Conservation (phyloP, 495 filamentous ascomycete genomes). For the Tuber melanosporum region DNA sequence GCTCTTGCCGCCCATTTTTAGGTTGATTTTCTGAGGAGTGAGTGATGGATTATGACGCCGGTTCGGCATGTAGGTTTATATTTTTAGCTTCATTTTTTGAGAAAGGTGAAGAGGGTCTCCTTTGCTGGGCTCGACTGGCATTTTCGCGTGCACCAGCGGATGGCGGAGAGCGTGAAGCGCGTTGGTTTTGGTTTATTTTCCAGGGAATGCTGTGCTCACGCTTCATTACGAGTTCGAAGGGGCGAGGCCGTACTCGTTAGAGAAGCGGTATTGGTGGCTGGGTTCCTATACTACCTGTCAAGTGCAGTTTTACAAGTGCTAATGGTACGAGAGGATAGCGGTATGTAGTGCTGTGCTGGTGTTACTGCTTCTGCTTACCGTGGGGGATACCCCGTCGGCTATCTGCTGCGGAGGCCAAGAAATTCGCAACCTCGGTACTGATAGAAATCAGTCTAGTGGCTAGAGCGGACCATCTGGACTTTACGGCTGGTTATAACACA, state of each 20-base stretch:
- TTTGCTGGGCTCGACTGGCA: conserved; percentile 80
- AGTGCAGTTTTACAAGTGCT: conserved; percentile 16
- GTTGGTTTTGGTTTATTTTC: conserved; percentile 44
- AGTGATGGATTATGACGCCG: conserved; percentile 5
- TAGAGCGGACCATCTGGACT: too few species aligned
- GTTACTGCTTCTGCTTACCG: too few species aligned
- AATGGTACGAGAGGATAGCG: conserved; percentile 47
- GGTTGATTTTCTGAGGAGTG: conserved; percentile 6
- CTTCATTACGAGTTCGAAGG: conserved; percentile 46
- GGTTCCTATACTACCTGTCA: conserved; percentile 40
- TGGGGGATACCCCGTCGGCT: too few species aligned
- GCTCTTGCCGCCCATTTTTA: conserved; percentile 24
- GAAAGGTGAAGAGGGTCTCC: conserved; percentile 49
- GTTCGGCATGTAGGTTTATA: conserved; percentile 15
- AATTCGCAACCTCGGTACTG: too few species aligned
- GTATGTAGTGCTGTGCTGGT: conserved; percentile 47
- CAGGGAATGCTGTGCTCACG: conserved; percentile 48
- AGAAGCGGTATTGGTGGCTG: conserved; percentile 45
- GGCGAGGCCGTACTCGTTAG: conserved; percentile 34
- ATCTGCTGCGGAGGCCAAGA: too few species aligned
- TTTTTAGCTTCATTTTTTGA: conserved; percentile 21
- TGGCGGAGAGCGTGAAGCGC: conserved; percentile 70
- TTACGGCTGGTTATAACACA: too few species aligned
- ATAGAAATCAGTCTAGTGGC: too few species aligned
- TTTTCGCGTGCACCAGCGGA: conserved; percentile 84